phyloP scores from a whole-genome alignment of 805 yeast species.

The Limtongia smithiae region DNA sequence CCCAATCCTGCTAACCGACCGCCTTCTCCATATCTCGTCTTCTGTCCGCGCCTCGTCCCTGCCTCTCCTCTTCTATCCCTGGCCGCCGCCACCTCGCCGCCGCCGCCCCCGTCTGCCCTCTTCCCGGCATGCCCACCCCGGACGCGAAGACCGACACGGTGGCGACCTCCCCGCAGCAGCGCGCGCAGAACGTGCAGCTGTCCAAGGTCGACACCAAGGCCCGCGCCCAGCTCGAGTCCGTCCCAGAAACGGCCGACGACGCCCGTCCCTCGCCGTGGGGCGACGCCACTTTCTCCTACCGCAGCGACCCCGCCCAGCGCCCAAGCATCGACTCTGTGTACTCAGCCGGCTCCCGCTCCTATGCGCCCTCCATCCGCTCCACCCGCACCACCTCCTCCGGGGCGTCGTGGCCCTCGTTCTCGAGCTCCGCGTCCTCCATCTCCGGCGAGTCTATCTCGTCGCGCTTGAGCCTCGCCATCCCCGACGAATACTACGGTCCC shows the following conservation, averaged over 20 bases:
- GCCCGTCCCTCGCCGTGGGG: slow-evolving; percentile 25
- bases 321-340: slow-evolving; percentile 23
- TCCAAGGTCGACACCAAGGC: too few relatives aligned
- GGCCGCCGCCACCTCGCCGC: too few relatives aligned
- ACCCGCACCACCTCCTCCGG: slow-evolving; percentile 19
- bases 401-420: slow-evolving; percentile 14
- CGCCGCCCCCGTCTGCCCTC: too few relatives aligned
- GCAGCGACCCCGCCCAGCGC: slow-evolving; percentile 2
- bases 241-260: slow-evolving; percentile 2
- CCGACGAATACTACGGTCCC: slow-evolving; percentile 11
- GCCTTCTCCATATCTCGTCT: too few relatives aligned
- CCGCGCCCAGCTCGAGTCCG: slow-evolving; percentile 2
- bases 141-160: too few relatives aligned
- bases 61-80: too few relatives aligned
- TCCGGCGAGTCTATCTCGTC: slow-evolving; percentile 16
- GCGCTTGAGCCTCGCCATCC: slow-evolving; percentile 10
- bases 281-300: slow-evolving; percentile 16
- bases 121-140: too few relatives aligned
- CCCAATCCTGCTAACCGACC: too few relatives aligned
- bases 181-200: too few relatives aligned
- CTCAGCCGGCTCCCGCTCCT: slow-evolving; percentile 22
- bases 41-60: too few relatives aligned
- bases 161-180: too few relatives aligned
- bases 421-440: slow-evolving; percentile 16
- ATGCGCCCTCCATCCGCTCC: slow-evolving; percentile 22